A percentile compares a stretch with the other conserved stretches of the same genome.
Conservation (phyloP, 441 rosid species). For the Omphalea diandra region DNA sequence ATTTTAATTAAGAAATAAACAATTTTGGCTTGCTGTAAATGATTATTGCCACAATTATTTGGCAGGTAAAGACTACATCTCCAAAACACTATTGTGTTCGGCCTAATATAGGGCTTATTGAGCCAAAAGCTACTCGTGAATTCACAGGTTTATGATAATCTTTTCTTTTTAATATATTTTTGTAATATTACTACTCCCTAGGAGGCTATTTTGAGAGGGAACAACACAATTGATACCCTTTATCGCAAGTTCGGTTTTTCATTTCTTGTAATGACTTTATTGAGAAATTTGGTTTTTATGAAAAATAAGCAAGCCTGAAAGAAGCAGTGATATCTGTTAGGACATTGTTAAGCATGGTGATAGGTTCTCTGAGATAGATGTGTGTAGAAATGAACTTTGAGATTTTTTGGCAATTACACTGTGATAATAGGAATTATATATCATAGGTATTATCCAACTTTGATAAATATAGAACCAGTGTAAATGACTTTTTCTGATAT, state of each 20-base stretch:
- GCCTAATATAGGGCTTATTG: slow-evolving; percentile 47
- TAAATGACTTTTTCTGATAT: not conserved
- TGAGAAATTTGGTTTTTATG: not conserved
- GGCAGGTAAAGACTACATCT: slow-evolving; percentile 59
- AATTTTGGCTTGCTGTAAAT: not conserved
- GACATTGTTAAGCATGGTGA: not conserved
- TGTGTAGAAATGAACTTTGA: not conserved
- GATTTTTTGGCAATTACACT: not conserved
- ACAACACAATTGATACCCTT: too few relatives aligned
- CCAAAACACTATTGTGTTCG: slow-evolving; percentile 52
- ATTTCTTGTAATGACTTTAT: not conserved
- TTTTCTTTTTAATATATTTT: not conserved
- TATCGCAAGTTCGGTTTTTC: not conserved
- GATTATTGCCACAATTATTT: too few relatives aligned
- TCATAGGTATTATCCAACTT: not conserved
- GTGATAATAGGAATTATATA: not conserved
- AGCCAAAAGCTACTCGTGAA: slow-evolving; percentile 37
- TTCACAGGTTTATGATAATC: slow-evolving; percentile 36
- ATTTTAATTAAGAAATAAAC: not conserved
- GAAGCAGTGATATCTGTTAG: not conserved
- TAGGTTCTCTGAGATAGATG: not conserved
- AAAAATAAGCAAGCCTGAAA: not conserved
- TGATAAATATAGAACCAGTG: not conserved
- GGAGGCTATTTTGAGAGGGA: not conserved
- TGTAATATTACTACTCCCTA: not conserved